Base-by-base conservation (phyloP, 352 stramenopile genomes). In the Globisporangium nunn region DNA sequence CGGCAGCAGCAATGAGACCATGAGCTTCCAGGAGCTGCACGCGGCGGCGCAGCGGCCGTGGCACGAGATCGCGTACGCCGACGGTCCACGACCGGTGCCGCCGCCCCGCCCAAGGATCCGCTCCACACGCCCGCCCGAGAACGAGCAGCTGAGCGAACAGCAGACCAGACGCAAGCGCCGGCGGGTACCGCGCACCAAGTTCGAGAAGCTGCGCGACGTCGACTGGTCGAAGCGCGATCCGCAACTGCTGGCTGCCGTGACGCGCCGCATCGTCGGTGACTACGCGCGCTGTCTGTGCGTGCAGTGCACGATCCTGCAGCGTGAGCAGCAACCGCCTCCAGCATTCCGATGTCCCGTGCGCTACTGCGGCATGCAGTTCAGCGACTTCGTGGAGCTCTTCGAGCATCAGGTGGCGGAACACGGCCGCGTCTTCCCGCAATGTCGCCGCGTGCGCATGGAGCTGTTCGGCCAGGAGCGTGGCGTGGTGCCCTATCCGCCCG, bases 371-470 rank as follows among this genome's bases (percentile, higher is more conserved):
- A 54, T 63, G 23, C 31, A 45, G 14, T 88, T 83, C 31, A 31
- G 61, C 6, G 67, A 77, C 14, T 64, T 81, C 30, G 62, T 68
- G 5, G 63, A 63, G 12, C 63, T 87, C 52, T 63, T 80, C 45
- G 75, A 88, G 55, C 81, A 91, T 61, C 81, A 91, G 50, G 44
- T 83, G 41, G 58, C 68, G 5, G 56, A 63, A 4, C 81, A 91
- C 55, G 78, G 74, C 37, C 61, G 48, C 6, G 45, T 89, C 29
- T 61, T 70, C 40, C 61, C 75, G 14, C 51, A 67, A 12, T 83
- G 76, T 40, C 47, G 50, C 3, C 70, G 71, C 37, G 52, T 81
- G n/a, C 60, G 69, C 37, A 57, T 64, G 35, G 70, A 81, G 18
- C 48, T 76, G 23, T 76, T 68, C 31, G 59, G 65, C 12, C 68